Percentiles rank a stretch among this genome's conserved stretches.
phyloP scores from a whole-genome alignment of 2,329 filamentous ascomycete genomes.

The Colletotrichum lindemuthianum region DNA sequence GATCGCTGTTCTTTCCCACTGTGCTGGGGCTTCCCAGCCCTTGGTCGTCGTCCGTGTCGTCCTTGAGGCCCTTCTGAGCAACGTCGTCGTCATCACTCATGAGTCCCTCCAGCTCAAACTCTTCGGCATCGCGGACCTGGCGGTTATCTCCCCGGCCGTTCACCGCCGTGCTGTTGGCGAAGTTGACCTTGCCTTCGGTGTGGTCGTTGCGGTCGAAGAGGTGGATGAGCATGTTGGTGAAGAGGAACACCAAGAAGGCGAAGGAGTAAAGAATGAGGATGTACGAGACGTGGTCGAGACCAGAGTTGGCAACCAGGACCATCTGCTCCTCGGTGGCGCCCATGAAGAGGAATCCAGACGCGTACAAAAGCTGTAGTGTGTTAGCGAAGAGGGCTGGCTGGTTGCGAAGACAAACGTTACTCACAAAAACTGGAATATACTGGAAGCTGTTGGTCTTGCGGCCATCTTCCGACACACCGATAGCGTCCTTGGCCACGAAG shows the following conservation, averaged over 20 bases:
- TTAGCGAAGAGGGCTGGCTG: constrained; percentile 37
- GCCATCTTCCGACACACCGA: constrained; percentile 72
- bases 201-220: constrained; percentile 76
- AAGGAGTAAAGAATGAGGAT: constrained; percentile 91
- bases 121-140: constrained; percentile 78
- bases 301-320: constrained; percentile 75
- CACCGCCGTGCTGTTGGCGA: constrained; percentile 48
- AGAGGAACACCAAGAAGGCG: constrained; percentile 90
- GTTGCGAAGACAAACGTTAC: constrained; percentile 46
- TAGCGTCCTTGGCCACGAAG: constrained; percentile 82
- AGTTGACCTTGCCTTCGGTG: constrained; percentile 49
- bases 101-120: constrained; percentile 86
- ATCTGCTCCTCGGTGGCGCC: constrained; percentile 97
- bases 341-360: constrained; percentile 97
- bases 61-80: constrained; percentile 62
- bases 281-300: constrained; percentile 90
- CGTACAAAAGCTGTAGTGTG: constrained; percentile 77
- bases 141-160: constrained; percentile 57
- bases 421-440: constrained; percentile 63
- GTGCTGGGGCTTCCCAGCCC: constrained; percentile 49
- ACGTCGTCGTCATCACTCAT: constrained; percentile 84
- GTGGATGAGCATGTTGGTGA: constrained; percentile 85
- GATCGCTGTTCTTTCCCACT: constrained; percentile 56
- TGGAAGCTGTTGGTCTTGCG: constrained; percentile 72
- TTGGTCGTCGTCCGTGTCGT: constrained; percentile 75